phyloP scores from a whole-genome alignment of 2,329 filamentous ascomycete genomes.

The Trichoderma semiorbis region DNA sequence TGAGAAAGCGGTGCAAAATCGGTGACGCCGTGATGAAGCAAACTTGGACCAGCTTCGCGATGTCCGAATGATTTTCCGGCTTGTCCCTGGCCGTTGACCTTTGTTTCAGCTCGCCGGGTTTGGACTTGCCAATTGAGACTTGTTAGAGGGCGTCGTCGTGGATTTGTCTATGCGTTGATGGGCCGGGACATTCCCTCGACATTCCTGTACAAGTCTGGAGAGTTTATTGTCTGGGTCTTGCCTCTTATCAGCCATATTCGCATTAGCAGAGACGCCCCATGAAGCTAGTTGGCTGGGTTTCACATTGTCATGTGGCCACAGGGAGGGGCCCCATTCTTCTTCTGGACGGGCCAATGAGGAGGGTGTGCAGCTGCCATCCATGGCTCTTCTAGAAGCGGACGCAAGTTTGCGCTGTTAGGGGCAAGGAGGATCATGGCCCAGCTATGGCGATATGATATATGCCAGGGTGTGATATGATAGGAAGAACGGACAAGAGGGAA shows the following conservation, averaged over 20 bases:
- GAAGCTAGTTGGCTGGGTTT: constrained; percentile 3
- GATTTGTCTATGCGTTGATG: neutral
- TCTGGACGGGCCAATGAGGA: constrained; percentile 13
- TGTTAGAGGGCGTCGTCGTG: neutral
- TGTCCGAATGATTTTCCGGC: neutral
- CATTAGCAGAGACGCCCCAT: neutral
- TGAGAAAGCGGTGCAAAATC: constrained; percentile 2
- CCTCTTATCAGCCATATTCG: neutral
- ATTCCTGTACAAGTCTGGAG: neutral
- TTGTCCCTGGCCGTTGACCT: neutral
- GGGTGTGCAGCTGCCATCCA: constrained; percentile 19
- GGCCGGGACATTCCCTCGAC: neutral
- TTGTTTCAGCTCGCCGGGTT: neutral
- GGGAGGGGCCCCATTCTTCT: neutral
- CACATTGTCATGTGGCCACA: constrained; percentile 4
- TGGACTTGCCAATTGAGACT: neutral
- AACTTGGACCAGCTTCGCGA: neutral
- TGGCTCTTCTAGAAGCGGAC: constrained; percentile 28
- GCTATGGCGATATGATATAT: neutral
- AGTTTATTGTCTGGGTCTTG: neutral
- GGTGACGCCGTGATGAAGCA: constrained; percentile 17
- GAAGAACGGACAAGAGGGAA: neutral
- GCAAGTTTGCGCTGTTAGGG: constrained; percentile 15
- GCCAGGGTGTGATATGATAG: neutral
- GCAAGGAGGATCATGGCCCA: neutral